A percentile compares a stretch with the other conserved stretches of the same genome.
These are phyloP conservation scores for Melastoma malabathricum DNA, from an alignment of 345 rosid species.

Conservation along the genomic window DNA sequence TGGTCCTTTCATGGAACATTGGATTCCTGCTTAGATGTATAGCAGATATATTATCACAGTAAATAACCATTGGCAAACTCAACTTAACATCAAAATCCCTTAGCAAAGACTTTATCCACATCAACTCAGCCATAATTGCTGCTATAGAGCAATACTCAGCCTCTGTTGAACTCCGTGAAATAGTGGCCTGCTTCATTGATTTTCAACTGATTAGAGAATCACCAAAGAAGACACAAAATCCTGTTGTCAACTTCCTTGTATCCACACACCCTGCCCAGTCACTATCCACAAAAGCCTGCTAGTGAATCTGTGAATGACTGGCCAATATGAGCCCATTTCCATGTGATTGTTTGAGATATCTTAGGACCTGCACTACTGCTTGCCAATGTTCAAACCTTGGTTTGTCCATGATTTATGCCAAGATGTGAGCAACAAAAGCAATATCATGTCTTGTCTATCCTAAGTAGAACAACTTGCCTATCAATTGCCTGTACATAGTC, in stretches of 20 bases:
- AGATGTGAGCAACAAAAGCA: neutral
- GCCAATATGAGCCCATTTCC: neutral
- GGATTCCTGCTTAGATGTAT: neutral
- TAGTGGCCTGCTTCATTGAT: neutral
- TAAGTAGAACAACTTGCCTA: neutral
- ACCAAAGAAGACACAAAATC: neutral
- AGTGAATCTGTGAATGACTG: neutral
- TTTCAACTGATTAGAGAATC: constrained; percentile 1
- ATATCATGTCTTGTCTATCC: neutral
- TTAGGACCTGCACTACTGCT: neutral
- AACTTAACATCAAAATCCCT: neutral
- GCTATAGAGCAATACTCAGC: constrained; percentile 3
- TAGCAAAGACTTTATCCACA: neutral
- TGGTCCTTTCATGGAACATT: constrained; percentile 3
- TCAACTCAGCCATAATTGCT: neutral
- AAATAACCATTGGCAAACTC: neutral
- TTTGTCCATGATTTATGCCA: constrained; percentile 3
- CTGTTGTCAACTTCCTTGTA: neutral
- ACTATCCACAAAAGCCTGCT: neutral
- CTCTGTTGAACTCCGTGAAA: neutral
- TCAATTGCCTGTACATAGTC: neutral
- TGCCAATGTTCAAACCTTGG: neutral
- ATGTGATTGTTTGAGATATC: neutral
- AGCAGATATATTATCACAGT: neutral
- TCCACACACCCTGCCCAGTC: constrained; percentile 2